These are phyloP conservation scores for Puccinia triticina DNA, from an alignment of 1,284 basidiomycete genomes.

Conservation along the genomic window DNA sequence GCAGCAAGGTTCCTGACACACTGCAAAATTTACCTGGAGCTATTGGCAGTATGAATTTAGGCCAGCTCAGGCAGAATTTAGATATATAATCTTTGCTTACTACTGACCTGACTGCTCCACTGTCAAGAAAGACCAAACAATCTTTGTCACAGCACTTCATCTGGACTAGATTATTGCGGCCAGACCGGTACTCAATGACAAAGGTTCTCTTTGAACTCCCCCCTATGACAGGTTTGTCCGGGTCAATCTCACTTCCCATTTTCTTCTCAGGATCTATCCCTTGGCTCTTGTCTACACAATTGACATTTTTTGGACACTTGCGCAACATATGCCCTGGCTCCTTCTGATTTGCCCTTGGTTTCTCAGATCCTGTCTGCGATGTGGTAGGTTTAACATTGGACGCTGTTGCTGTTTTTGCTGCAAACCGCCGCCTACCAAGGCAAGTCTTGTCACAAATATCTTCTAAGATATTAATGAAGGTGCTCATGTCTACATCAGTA, in stretches of 20 bases:
- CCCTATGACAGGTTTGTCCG: neutral
- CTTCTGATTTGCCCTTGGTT: too few relatives aligned
- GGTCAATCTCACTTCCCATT: neutral
- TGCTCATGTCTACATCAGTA: neutral
- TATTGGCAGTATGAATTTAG: too few relatives aligned
- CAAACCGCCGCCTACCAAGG: neutral
- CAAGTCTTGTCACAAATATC: neutral
- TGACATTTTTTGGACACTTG: neutral
- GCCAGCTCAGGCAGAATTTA: too few relatives aligned
- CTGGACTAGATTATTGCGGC: neutral
- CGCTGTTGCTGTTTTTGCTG: neutral
- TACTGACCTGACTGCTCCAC: neutral
- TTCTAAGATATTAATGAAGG: neutral
- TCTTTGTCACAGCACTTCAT: neutral
- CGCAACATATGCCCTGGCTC: too few relatives aligned
- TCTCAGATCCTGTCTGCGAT: neutral
- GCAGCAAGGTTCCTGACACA: too few relatives aligned
- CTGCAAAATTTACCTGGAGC: too few relatives aligned
- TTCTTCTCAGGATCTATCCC: too few relatives aligned
- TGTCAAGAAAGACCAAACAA: neutral
- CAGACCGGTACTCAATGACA: neutral
- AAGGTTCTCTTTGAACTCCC: neutral
- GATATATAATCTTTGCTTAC: too few relatives aligned
- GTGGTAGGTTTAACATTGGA: neutral
- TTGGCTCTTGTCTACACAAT: neutral